These are phyloP conservation scores for Hygrophila difformis DNA, from an alignment of 257 asterid species.

Conservation along the genomic window DNA sequence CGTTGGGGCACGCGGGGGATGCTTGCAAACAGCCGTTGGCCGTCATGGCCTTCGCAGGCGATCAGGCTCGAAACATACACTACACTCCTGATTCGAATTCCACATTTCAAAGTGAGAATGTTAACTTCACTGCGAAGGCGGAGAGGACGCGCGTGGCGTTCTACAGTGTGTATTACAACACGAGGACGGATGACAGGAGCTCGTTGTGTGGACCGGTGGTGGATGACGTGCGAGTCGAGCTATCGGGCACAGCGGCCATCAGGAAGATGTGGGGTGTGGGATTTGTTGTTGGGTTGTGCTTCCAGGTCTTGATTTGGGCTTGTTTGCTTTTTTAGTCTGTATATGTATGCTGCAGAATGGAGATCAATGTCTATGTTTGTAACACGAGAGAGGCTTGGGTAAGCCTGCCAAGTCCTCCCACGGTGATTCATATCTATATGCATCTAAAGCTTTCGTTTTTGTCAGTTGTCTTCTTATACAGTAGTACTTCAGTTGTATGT, in stretches of 20 bases:
- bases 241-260: constrained; percentile 36
- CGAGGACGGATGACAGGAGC: constrained; percentile 85
- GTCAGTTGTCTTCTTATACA: too few relatives aligned
- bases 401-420: too few relatives aligned
- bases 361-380: too few relatives aligned
- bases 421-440: too few relatives aligned
- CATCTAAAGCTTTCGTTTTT: too few relatives aligned
- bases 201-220: constrained; percentile 94
- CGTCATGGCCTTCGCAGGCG: constrained; percentile 82
- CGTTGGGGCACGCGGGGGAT: constrained; percentile 79
- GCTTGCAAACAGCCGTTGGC: constrained; percentile 77
- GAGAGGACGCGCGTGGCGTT: constrained; percentile 78
- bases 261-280: constrained; percentile 19
- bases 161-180: constrained; percentile 85
- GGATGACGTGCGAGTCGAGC: constrained; percentile 73
- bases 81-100: constrained; percentile 46
- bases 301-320: not conserved
- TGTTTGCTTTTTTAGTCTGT: too few relatives aligned
- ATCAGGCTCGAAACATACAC: constrained; percentile 50
- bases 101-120: constrained; percentile 39
- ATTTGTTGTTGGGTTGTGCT: constrained; percentile 18
- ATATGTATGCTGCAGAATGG: too few relatives aligned
- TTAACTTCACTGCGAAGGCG: constrained; percentile 79
- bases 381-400: too few relatives aligned
- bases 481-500: too few relatives aligned